phyloP scores from a whole-genome alignment of 2,329 filamentous ascomycete species.

The Neonectria magnoliae region DNA sequence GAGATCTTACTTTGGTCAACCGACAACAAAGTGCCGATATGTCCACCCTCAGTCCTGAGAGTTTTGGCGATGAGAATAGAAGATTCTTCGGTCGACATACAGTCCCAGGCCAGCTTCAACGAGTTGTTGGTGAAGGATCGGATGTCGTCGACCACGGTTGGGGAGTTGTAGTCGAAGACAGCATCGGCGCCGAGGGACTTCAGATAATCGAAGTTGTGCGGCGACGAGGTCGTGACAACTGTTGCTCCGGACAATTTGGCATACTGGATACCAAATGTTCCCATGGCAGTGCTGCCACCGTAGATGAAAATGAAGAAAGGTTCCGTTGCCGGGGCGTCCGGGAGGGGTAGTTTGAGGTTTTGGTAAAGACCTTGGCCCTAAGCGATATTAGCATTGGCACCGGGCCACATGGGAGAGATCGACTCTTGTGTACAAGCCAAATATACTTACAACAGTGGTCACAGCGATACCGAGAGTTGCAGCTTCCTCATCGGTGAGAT shows the following conservation, averaged over 20 bases:
- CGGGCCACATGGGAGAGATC: too few relatives aligned
- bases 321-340: neutral
- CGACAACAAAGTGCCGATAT: neutral
- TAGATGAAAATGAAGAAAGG: conserved; percentile 9
- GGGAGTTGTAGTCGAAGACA: conserved; percentile 17
- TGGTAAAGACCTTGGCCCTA: conserved; percentile 59
- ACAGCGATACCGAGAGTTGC: conserved; percentile 56
- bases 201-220: conserved; percentile 22
- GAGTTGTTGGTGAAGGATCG: conserved; percentile 1
- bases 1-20: neutral
- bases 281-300: conserved; percentile 18
- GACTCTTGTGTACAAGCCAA: too few relatives aligned
- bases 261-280: conserved; percentile 13
- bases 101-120: too few relatives aligned
- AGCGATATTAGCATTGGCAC: too few relatives aligned
- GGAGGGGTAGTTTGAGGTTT: conserved; percentile 43
- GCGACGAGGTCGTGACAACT: conserved; percentile 14
- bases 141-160: neutral
- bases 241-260: conserved; percentile 6
- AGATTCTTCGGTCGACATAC: too few relatives aligned
- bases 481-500: conserved; percentile 54
- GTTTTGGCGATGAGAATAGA: too few relatives aligned
- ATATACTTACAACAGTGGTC: conserved; percentile 43
- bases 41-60: neutral
- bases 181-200: conserved; percentile 20